A percentile compares a stretch with the other conserved stretches of the same genome.
phyloP scores from a whole-genome alignment of 2,329 filamentous ascomycete species.

The Fusarium sp. region DNA sequence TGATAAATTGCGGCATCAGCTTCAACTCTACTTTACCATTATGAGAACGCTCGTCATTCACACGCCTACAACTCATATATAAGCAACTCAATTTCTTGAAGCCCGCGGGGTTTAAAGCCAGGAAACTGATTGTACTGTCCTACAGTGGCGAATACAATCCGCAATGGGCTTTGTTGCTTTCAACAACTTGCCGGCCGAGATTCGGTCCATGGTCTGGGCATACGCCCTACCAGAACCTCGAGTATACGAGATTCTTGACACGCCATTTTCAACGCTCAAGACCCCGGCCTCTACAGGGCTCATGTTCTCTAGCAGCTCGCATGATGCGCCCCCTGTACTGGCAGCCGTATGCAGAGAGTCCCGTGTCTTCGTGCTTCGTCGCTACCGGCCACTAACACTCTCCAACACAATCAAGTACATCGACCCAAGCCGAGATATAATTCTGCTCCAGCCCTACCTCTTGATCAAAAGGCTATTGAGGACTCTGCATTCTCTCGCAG shows the following conservation, averaged over 20 bases:
- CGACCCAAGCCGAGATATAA: slow-evolving; percentile 24
- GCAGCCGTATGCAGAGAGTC: slow-evolving; percentile 25
- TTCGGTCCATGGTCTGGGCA: slow-evolving; percentile 32
- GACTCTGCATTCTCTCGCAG: slow-evolving; percentile 22
- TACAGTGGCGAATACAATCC: background rate
- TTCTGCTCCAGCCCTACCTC: slow-evolving; percentile 30
- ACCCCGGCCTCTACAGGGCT: slow-evolving; percentile 27
- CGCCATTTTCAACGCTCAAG: slow-evolving; percentile 29
- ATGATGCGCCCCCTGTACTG: slow-evolving; percentile 22
- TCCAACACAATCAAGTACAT: slow-evolving; percentile 30
- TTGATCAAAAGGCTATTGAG: slow-evolving; percentile 30
- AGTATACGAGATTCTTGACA: slow-evolving; percentile 35
- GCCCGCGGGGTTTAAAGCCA: background rate
- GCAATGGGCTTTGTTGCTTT: slow-evolving; percentile 23
- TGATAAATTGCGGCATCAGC: slow-evolving; percentile 14
- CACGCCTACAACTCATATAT: background rate
- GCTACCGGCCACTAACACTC: slow-evolving; percentile 20
- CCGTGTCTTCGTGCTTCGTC: slow-evolving; percentile 18
- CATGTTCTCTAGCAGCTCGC: slow-evolving; percentile 30
- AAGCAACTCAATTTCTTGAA: background rate
- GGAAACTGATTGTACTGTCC: background rate
- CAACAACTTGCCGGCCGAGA: slow-evolving; percentile 25
- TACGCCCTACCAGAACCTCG: slow-evolving; percentile 29
- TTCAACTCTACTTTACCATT: background rate
- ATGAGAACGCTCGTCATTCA: background rate